Evolutionary conservation across 2,329 filamentous ascomycete species (phyloP).

Genomic region (Escovopsis sp.): DNA sequence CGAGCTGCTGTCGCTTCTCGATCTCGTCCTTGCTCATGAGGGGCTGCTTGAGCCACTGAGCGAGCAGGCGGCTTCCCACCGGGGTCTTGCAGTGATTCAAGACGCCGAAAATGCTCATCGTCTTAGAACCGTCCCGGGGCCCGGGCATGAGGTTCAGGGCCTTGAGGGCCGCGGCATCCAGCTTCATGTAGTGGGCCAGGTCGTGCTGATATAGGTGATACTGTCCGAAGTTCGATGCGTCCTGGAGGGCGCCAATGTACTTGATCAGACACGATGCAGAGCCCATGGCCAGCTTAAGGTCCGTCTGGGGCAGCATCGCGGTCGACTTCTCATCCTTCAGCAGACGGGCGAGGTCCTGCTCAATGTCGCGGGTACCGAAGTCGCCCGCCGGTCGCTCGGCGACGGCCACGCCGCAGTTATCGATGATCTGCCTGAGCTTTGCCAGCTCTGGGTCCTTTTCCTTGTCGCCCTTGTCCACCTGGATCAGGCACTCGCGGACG

Average conservation of each 20-base stretch:
- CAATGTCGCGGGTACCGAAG: constrained; percentile 82
- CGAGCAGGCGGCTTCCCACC: constrained; percentile 73
- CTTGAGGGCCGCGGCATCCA: constrained; percentile 86
- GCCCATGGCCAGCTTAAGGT: constrained; percentile 91
- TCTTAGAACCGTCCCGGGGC: constrained; percentile 86
- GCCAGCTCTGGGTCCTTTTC: constrained; percentile 76
- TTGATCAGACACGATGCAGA: constrained; percentile 88
- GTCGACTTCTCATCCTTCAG: constrained; percentile 74
- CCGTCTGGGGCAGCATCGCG: constrained; percentile 70
- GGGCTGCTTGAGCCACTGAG: constrained; percentile 96
- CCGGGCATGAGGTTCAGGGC: constrained; percentile 96
- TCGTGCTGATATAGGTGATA: constrained; percentile 97
- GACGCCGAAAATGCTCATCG: constrained; percentile 88
- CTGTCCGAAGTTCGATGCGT: constrained; percentile 89
- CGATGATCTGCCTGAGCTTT: constrained; percentile 79
- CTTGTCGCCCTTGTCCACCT: constrained; percentile 60
- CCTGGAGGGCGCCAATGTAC: constrained; percentile 80
- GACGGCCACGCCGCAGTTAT: constrained; percentile 82
- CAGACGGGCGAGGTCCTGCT: constrained; percentile 79
- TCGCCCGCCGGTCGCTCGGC: constrained; percentile 64
- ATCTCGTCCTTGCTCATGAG: constrained; percentile 86
- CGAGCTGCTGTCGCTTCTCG: constrained; percentile 79
- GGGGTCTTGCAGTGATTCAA: constrained; percentile 97
- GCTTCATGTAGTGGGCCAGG: constrained; percentile 92
- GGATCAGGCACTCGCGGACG: constrained; percentile 85